A percentile compares a stretch with the other conserved stretches of the same genome.
These are phyloP conservation scores for Komagataella pseudopastoris DNA, from an alignment of 805 yeast genomes.

Conservation along the genomic window DNA sequence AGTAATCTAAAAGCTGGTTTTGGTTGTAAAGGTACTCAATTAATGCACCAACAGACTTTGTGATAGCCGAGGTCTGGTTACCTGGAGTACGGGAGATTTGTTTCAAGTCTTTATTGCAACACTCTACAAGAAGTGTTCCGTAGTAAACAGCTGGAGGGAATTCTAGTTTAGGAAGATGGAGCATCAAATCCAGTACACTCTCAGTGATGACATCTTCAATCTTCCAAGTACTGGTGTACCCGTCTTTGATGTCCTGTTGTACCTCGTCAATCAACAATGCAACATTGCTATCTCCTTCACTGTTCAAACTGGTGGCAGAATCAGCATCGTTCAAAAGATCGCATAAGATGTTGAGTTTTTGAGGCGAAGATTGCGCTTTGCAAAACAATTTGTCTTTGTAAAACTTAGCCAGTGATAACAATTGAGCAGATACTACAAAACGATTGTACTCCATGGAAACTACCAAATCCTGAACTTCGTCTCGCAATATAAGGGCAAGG, in stretches of 20 bases:
- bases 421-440: conserved; percentile 72
- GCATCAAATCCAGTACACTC: conserved; percentile 62
- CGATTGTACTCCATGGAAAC: conserved; percentile 82
- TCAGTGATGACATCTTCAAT: conserved; percentile 85
- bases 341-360: conserved; percentile 34
- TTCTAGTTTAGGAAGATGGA: conserved; percentile 50
- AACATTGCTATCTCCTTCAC: conserved; percentile 11
- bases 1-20: conserved; percentile 58
- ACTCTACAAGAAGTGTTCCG: conserved; percentile 73
- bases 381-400: conserved; percentile 57
- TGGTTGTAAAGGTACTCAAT: conserved; percentile 69
- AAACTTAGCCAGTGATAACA: conserved; percentile 59
- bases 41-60: conserved; percentile 91
- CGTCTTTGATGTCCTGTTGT: conserved; percentile 23
- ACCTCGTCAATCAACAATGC: conserved; percentile 19
- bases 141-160: conserved; percentile 65
- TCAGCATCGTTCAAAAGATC: conserved; percentile 26
- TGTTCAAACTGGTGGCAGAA: conserved; percentile 11
- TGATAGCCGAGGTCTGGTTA: conserved; percentile 30
- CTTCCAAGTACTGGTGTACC: conserved; percentile 60
- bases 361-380: conserved; percentile 65
- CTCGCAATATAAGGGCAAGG: conserved; percentile 55
- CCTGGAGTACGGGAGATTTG: conserved; percentile 12
- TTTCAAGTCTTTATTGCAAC: conserved; percentile 69
- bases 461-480: conserved; percentile 60